A percentile compares a stretch with the other conserved stretches of the same genome.
These are phyloP conservation scores for Avena atlantica DNA, from an alignment of 176 grass and related monocot species.

Conservation along the genomic window DNA sequence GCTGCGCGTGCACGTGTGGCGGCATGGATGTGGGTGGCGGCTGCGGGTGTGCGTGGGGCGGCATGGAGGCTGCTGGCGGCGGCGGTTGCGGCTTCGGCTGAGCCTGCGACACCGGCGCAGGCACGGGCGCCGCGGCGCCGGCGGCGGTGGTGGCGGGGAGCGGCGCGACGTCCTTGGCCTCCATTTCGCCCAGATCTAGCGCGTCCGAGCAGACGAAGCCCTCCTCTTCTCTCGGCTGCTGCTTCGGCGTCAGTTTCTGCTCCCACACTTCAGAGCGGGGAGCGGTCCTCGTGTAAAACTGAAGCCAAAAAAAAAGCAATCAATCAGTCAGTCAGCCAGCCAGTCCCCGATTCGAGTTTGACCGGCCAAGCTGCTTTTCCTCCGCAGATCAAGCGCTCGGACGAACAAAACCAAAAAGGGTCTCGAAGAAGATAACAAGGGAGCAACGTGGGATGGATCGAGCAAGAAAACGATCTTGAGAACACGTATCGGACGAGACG, in stretches of 20 bases:
- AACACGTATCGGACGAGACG: not conserved
- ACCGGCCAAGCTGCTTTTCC: not conserved
- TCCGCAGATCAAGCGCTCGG: not conserved
- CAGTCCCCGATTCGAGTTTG: not conserved
- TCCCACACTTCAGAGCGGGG: slow-evolving; percentile 4
- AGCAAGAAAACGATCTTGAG: not conserved
- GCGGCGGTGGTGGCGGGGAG: slow-evolving; percentile 33
- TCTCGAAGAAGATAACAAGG: not conserved
- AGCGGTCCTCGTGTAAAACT: not conserved
- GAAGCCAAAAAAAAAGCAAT: not conserved
- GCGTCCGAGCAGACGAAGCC: not conserved
- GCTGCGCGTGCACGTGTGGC: not conserved
- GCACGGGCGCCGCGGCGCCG: not conserved
- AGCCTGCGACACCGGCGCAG: slow-evolving; percentile 31
- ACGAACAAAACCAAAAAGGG: not conserved
- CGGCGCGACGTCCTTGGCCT: slow-evolving; percentile 62
- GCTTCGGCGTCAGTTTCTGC: not conserved
- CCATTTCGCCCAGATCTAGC: slow-evolving; percentile 60
- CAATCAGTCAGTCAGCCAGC: not conserved
- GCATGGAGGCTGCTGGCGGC: not conserved
- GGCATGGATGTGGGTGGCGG: not conserved
- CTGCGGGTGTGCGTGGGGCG: slow-evolving; percentile 5
- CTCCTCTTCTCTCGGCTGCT: not conserved
- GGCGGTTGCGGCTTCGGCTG: slow-evolving; percentile 7
- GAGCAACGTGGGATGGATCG: slow-evolving; percentile 8